Conservation (phyloP, 2,329 filamentous ascomycete species). For the Thermomyces lanuginosus region DNA sequence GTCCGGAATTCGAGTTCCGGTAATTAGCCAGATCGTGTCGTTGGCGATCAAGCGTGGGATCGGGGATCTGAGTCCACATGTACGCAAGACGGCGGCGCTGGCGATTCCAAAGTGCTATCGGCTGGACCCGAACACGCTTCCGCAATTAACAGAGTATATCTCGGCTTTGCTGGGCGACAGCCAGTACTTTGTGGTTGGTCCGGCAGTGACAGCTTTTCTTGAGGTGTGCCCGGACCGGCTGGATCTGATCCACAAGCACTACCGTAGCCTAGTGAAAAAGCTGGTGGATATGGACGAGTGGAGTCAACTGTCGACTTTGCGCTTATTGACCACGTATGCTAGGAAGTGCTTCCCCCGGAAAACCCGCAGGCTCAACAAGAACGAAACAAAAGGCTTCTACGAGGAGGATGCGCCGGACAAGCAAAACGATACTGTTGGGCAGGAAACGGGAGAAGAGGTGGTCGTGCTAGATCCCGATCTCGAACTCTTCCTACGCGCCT, state of each 20-base stretch:
- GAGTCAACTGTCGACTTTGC: constrained; percentile 73
- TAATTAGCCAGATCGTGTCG: constrained; percentile 94
- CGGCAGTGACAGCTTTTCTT: constrained; percentile 75
- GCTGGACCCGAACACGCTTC: constrained; percentile 69
- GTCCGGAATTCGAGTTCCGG: constrained; percentile 91
- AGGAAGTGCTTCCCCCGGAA: constrained; percentile 70
- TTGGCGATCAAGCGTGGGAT: constrained; percentile 87
- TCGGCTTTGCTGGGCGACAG: constrained; percentile 66
- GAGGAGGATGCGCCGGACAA: constrained; percentile 44
- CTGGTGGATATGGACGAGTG: constrained; percentile 98
- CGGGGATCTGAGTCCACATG: constrained; percentile 85
- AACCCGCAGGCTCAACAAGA: constrained; percentile 41
- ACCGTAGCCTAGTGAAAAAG: constrained; percentile 69
- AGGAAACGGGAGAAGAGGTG: constrained; percentile 36
- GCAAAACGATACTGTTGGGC: constrained; percentile 28
- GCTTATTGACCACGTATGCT: constrained; percentile 68
- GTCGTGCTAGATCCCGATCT: constrained; percentile 63
- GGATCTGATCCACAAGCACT: constrained; percentile 81
- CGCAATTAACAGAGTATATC: constrained; percentile 72
- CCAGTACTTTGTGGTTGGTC: constrained; percentile 92
- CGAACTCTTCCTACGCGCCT: constrained; percentile 59
- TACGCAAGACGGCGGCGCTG: constrained; percentile 80
- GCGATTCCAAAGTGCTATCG: constrained; percentile 93
- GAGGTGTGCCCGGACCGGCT: constrained; percentile 77
- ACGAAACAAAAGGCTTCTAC: constrained; percentile 59